Evolutionary conservation across 106 monocot species (phyloP), one percentile per base, ranked within the genome.

Genomic region (Acorus calamus): DNA sequence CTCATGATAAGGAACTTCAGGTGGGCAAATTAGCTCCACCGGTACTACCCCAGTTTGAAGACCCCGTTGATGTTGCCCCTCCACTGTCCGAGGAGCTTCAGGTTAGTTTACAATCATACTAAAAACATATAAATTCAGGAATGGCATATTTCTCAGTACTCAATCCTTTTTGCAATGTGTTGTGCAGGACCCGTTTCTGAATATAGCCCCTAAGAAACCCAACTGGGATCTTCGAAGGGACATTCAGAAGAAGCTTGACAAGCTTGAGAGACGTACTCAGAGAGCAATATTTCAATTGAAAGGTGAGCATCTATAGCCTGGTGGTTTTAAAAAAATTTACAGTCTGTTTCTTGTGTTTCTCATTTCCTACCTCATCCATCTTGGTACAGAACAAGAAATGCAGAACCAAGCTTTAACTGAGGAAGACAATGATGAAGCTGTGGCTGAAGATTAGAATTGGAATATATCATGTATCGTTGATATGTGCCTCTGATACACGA

Each of bases 181-280:
- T 52, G 13, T 67, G 52, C 75, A 98, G 98, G 92, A 98, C 64
- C 98, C 92, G 13, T 98, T 98, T 75, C 50, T 88, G 42, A 98
- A 92, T 45, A 98, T 98, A 60, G 98, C 98, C 44, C 98, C 98
- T 53, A 98, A 88, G 81, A 98, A 98, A 61, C 98, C 98, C n/a
- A 92, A 98, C 65, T 98, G 98, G 92, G 98, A 98, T 68, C 83
- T 98, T 6, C 65, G 82, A 45, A 78, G 98, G 60, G 92, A 92
- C 64, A 88, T 98, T 66, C 92, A 98, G 60, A 92, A 92, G 75
- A 92, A 64, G 72, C 88, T 98, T 8, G 92, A 98, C 61, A 98
- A 98, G 60, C 92, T 98, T 14, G 92, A 98, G 56, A 88, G 75
- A 70, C 88, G 98, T 64, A 98, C 98, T 11, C 83, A 83, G 77